Evolutionary conservation across 441 rosid species (phyloP), one percentile per base, ranked within the genome.

Genomic region (Geranium incanum): DNA sequence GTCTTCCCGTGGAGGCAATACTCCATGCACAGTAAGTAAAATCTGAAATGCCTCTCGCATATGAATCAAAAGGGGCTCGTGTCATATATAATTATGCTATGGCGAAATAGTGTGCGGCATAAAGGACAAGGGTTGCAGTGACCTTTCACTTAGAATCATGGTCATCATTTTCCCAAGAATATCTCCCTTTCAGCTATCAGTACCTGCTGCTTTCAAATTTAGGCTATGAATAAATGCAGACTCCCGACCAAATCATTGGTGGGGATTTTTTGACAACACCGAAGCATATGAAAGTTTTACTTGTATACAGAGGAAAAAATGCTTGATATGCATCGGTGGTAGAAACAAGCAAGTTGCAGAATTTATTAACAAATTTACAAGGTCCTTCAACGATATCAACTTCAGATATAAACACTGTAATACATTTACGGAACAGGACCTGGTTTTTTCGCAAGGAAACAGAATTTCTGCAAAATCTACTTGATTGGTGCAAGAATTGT

Each of bases 401-500:
- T 55, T 67, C n/a, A 37, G 55, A 0, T 15, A 63, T 12, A 69
- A 68, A 15, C 57, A 43, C 70, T 3, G 11, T 65, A 66, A 63
- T 33, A 67, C 62, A 37, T 55, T 60, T 66, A 60, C 68, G 64
- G 52, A 45, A 45, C n/a, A n/a, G 36, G 45, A 15, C n/a, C 50
- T 21, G 69, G 11, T 71, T 68, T 63, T 63, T 62, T 63, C 8
- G 23, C 43, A 64, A 1, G n/a, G 66, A n/a, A 55, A 39, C 48
- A 57, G 13, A 43, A 33, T 4, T 43, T 12, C 55, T 69, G 15
- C 36, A 55, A 70, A 66, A 60, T 89, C 84, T 3, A 93, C 82
- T 87, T 87, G 52, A 86, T 77, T 6, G 97, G 94, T 65, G 85
- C 83, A 76, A 88, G 89, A 78, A 93, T 79, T 59, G 97, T 89